phyloP scores from a whole-genome alignment of 495 filamentous ascomycete species.

The Annulohypoxylon stygium region DNA sequence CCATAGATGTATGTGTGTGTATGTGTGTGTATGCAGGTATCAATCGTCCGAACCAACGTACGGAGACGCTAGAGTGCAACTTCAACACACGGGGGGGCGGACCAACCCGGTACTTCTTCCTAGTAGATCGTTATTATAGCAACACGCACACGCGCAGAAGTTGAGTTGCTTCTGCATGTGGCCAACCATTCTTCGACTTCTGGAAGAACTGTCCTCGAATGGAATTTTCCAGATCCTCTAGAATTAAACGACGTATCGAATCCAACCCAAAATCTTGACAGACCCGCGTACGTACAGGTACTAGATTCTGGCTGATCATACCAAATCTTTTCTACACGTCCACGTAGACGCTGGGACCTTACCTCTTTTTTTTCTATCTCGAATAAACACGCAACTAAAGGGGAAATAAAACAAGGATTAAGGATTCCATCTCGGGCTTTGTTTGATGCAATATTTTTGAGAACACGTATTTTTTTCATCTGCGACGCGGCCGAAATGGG shows the following conservation, averaged over 20 bases:
- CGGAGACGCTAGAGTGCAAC: slow-evolving; percentile 40
- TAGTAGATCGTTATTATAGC: slow-evolving; percentile 50
- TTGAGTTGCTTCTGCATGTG: slow-evolving; percentile 41
- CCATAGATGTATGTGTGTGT: slow-evolving; percentile 13
- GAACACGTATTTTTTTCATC: slow-evolving; percentile 19
- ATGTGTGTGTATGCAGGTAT: slow-evolving; percentile 42
- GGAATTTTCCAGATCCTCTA: slow-evolving; percentile 49
- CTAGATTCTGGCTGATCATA: slow-evolving; percentile 27
- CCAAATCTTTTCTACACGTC: slow-evolving; percentile 44
- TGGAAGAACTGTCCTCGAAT: slow-evolving; percentile 33
- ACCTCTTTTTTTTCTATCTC: background rate
- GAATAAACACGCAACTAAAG: slow-evolving; percentile 24
- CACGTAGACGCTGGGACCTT: slow-evolving; percentile 37
- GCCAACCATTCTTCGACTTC: slow-evolving; percentile 41
- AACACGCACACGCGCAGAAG: slow-evolving; percentile 34
- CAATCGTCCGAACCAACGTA: slow-evolving; percentile 46
- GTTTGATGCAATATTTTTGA: slow-evolving; percentile 2
- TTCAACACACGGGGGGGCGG: slow-evolving; percentile 46
- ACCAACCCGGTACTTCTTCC: slow-evolving; percentile 49
- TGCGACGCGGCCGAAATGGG: slow-evolving; percentile 29
- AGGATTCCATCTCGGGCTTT: slow-evolving; percentile 13
- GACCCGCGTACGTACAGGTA: slow-evolving; percentile 26
- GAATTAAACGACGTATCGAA: slow-evolving; percentile 45
- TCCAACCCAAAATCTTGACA: slow-evolving; percentile 45
- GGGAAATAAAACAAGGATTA: slow-evolving; percentile 17